Percentiles rank a stretch among this genome's conserved stretches.
Evolutionary conservation across 1,284 basidiomycete genomes (phyloP).

Genomic region (Ganoderma lingzhi): DNA sequence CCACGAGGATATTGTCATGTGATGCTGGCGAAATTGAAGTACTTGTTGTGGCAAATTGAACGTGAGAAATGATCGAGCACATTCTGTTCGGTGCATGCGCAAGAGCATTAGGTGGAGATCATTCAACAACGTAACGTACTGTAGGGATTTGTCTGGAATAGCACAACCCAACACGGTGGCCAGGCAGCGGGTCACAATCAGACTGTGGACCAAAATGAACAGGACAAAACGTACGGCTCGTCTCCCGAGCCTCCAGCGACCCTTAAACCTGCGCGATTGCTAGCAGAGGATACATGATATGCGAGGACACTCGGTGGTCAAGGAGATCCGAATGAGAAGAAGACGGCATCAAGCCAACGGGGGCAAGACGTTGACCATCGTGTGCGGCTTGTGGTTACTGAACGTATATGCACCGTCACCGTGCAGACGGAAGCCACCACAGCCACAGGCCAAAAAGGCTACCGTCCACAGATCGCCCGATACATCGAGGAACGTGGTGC

Average conservation of each 20-base stretch:
- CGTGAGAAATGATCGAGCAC: background rate
- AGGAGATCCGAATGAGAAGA: background rate
- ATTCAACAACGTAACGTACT: background rate
- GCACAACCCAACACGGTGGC: background rate
- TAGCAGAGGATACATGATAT: background rate
- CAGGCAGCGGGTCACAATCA: background rate
- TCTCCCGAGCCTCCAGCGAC: background rate
- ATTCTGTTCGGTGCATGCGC: background rate
- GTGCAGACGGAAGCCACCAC: slow-evolving; percentile 10
- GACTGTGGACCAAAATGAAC: background rate
- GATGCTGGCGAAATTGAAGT: background rate
- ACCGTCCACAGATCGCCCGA: background rate
- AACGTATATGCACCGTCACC: background rate
- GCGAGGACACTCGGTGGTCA: background rate
- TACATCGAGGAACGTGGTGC: slow-evolving; percentile 5
- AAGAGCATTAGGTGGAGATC: background rate
- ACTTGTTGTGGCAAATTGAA: background rate
- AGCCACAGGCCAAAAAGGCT: slow-evolving; percentile 21
- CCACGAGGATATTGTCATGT: background rate
- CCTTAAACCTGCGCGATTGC: background rate
- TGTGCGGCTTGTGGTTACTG: slow-evolving; percentile 3
- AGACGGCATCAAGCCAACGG: background rate
- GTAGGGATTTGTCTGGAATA: background rate
- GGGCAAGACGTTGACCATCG: background rate
- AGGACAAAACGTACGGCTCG: background rate